Percentiles rank a stretch among this genome's conserved stretches.
These are phyloP conservation scores for Immersiella caudata DNA, from an alignment of 495 filamentous ascomycete genomes.

Conservation along the genomic window DNA sequence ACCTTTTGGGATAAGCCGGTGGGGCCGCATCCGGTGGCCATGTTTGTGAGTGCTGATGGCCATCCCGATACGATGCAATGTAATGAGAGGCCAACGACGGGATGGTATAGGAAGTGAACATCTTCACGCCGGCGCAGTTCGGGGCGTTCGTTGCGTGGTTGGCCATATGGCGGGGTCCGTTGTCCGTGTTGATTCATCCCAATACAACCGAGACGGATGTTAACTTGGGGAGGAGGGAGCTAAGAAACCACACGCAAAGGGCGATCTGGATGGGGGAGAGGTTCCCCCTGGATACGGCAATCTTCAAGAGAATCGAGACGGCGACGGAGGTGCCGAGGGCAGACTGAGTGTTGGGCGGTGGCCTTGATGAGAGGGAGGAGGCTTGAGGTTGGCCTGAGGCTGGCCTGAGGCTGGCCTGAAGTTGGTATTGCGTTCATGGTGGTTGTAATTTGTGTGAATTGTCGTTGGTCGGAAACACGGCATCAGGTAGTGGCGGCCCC, in stretches of 20 bases:
- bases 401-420: too few relatives aligned
- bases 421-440: background rate
- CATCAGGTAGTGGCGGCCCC: background rate
- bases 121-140: constrained; percentile 84
- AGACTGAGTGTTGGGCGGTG: background rate
- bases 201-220: constrained; percentile 61
- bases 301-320: constrained; percentile 52
- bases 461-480: background rate
- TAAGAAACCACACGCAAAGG: constrained; percentile 69
- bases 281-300: constrained; percentile 65
- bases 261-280: constrained; percentile 85
- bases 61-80: too few relatives aligned
- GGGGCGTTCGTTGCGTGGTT: constrained; percentile 88
- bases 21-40: constrained; percentile 80
- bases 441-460: background rate
- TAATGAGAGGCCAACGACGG: background rate
- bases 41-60: constrained; percentile 57
- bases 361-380: background rate
- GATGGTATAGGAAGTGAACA: constrained; percentile 65
- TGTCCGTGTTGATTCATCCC: constrained; percentile 80
- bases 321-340: background rate
- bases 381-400: background rate
- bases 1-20: constrained; percentile 73
- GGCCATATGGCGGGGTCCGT: constrained; percentile 77
- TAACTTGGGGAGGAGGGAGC: constrained; percentile 47